Percentiles rank a stretch among this genome's conserved stretches.
phyloP scores from a whole-genome alignment of 1,284 basidiomycete genomes.

The Malassezia pachydermatis region DNA sequence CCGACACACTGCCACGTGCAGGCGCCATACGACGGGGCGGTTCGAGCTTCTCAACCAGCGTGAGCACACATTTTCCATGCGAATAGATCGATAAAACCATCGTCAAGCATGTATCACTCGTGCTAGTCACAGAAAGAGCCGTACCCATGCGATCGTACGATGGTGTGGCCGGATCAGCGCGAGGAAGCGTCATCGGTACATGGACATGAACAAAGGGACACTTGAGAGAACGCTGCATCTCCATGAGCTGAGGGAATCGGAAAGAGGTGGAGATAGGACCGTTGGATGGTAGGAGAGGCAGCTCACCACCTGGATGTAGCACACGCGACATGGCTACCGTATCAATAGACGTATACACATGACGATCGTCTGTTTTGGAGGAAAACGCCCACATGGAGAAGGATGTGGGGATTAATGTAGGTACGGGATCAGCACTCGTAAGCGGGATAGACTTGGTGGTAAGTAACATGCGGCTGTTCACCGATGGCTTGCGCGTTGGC shows the following conservation, averaged over 20 bases:
- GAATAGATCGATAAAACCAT: slow-evolving; percentile 48
- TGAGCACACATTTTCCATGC: slow-evolving; percentile 44
- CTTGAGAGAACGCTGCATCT: slow-evolving; percentile 46
- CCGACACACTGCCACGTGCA: too few species aligned
- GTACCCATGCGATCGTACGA: slow-evolving; percentile 40
- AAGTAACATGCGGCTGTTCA: too few species aligned
- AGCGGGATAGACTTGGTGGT: too few species aligned
- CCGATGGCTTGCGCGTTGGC: slow-evolving; percentile 12
- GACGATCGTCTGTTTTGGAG: slow-evolving; percentile 34
- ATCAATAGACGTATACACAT: slow-evolving; percentile 42
- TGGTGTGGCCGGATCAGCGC: slow-evolving; percentile 28
- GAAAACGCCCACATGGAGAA: slow-evolving; percentile 47
- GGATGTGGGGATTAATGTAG: slow-evolving; percentile 31
- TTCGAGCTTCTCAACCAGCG: slow-evolving; percentile 42
- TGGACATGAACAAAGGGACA: slow-evolving; percentile 50
- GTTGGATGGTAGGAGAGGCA: slow-evolving; percentile 34
- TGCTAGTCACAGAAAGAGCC: slow-evolving; percentile 40
- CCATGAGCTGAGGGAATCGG: slow-evolving; percentile 45
- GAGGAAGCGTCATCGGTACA: slow-evolving; percentile 47
- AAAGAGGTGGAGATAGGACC: slow-evolving; percentile 29
- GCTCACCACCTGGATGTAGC: slow-evolving; percentile 25
- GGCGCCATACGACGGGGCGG: slow-evolving; percentile 36
- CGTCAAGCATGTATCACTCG: slow-evolving; percentile 30
- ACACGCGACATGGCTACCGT: slow-evolving; percentile 31
- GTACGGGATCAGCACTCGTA: background rate